Conservation (phyloP, 495 filamentous ascomycete genomes). For the Polyplosphaeria fusca region DNA sequence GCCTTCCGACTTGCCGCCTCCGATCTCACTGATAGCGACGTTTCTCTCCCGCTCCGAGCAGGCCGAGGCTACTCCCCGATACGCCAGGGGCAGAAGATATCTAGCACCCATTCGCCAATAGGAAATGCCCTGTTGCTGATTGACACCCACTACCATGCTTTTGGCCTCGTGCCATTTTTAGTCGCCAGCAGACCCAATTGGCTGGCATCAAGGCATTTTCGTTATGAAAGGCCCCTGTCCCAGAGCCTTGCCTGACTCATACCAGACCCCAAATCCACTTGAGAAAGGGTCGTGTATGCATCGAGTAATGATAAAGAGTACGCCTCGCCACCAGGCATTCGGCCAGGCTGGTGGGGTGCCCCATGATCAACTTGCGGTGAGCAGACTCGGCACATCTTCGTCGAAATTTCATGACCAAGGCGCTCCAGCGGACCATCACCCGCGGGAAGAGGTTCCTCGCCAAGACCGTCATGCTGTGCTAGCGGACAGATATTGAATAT, state of each 20-base stretch:
- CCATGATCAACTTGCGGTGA: neutral
- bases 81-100: neutral
- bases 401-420: neutral
- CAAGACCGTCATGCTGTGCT: neutral
- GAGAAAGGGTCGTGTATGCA: too few species aligned
- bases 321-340: too few species aligned
- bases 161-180: too few species aligned
- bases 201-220: neutral
- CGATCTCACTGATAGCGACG: slow-evolving; percentile 22
- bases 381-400: neutral
- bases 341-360: too few species aligned
- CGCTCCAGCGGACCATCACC: neutral
- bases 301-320: too few species aligned
- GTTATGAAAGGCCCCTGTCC: neutral
- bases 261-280: too few species aligned
- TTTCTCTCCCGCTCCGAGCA: slow-evolving; percentile 19
- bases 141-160: neutral
- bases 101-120: neutral
- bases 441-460: neutral
- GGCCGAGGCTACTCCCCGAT: neutral
- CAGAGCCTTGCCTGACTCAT: neutral
- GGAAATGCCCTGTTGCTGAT: neutral
- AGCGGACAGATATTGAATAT: neutral
- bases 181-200: too few species aligned
- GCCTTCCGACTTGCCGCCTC: slow-evolving; percentile 13